Evolutionary conservation across 768 basidiomycete genomes (phyloP), one percentile per base, ranked within the genome.

Genomic region (Royoungia palumana): DNA sequence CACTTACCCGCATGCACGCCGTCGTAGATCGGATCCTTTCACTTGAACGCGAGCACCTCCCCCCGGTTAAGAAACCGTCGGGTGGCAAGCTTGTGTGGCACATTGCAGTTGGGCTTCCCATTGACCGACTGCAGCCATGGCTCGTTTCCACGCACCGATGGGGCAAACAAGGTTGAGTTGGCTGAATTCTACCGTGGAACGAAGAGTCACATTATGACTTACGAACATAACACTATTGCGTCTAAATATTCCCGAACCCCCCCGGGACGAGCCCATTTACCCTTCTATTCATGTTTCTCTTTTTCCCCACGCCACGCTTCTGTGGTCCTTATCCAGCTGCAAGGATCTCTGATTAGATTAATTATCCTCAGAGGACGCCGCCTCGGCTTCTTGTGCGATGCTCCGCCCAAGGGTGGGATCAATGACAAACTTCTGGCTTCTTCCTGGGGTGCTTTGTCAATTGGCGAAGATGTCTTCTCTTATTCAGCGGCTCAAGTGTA

Each of bases 231-330:
- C 41, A 14, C 32, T 36, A 21, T 7, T 36, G 30, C 27, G 43
- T 17, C n/a, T n/a, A n/a, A n/a, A 44, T 40, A 35, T 36, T 41
- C 20, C 41, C 13, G 27, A 32, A 14, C 37, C 16, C 8, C 12
- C 17, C 12, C 17, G 34, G 21, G 14, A 14, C 49, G 55, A 49
- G 35, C 22, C 11, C 28, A 28, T 5, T 12, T 28, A 28, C 11
- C 44, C 32, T 22, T 44, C 32, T 32, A 32, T 32, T 37, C 44
- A 45, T 24, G 17, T 17, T 28, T n/a, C 14, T 19, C 20, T 20
- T 35, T 28, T 53, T 42, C 49, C 49, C 47, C 61, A 54, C 58
- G 54, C 32, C 27, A 10, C 35, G 47, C 54, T 61, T 63, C 54
- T 51, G 27, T 49, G 32, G 14, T 7, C 41, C 44, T 41, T 47